Evolutionary conservation across 306 rosid species (phyloP), one percentile per base, ranked within the genome.

Genomic region (Styphnolobium japonicum): DNA sequence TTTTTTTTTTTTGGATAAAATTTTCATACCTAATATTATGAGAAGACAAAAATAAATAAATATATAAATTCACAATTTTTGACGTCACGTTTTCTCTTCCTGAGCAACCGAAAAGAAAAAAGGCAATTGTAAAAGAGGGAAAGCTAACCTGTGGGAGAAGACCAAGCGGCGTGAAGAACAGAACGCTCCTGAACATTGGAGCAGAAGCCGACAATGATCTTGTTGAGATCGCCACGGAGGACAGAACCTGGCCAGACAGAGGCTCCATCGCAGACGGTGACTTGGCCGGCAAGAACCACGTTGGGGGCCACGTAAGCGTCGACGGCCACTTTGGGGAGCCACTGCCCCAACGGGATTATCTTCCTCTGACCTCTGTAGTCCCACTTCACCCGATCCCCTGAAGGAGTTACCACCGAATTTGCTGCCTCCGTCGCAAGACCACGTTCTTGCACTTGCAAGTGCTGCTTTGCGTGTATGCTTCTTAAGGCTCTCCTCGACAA

Each of bases 221-320:
- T 96, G 75, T 96, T 96, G 84, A 96, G 98, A 90, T 96, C 98
- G 61, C 99, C 99, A 6, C 99, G 97, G 62, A 93, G 96, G 34
- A 96, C 98, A 11, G 91, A 80, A 7, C 99, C 97, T 0, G 98
- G 85, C 99, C 99, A 96, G 11, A 96, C 96, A 37, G 99, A 93
- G 77, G 99, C 93, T 2, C 94, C 98, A 49, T 96, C 99, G 79
- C 82, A 83, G 10, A 96, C 90, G 36, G 91, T 92, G 75, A 96
- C 99, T 87, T 96, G 99, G 25, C 99, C 98, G 10, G 97, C 97
- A 57, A 96, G 93, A 51, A 96, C 97, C 12, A 96, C 99, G 65
- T 96, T 96, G 5, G 99, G 99, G 0, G 99, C 97, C 78, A 96
- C 99, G 87, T 91, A 96, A 81, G 99, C 99, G 56, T 93, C 99